Conservation (phyloP, 2,329 filamentous ascomycete species). For the Epichloe sp. region DNA sequence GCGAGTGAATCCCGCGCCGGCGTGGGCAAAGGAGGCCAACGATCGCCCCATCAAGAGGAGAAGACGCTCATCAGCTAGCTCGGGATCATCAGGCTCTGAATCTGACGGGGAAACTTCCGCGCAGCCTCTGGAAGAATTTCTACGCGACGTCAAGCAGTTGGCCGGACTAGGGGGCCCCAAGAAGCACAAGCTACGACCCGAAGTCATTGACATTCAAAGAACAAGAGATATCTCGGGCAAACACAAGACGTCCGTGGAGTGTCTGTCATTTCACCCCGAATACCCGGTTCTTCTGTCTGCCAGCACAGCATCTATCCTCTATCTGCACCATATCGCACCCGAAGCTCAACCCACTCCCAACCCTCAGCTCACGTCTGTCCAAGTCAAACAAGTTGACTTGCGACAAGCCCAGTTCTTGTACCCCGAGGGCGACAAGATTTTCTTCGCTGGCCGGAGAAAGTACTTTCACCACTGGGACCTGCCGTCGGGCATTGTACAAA, state of each 20-base stretch:
- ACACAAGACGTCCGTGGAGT: conserved; percentile 68
- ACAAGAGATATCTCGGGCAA: conserved; percentile 71
- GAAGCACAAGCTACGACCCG: conserved; percentile 64
- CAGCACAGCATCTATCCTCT: conserved; percentile 72
- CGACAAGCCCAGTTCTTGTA: conserved; percentile 70
- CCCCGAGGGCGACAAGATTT: conserved; percentile 61
- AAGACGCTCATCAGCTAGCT: conserved; percentile 37
- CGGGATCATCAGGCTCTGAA: conserved; percentile 36
- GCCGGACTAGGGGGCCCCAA: conserved; percentile 40
- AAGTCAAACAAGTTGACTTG: conserved; percentile 73
- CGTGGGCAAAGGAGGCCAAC: conserved; percentile 43
- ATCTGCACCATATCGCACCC: conserved; percentile 77
- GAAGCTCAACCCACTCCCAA: conserved; percentile 66
- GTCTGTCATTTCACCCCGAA: conserved; percentile 77
- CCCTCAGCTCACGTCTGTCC: conserved; percentile 78
- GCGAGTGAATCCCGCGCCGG: conserved; percentile 44
- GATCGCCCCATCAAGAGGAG: conserved; percentile 37
- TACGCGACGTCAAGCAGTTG: conserved; percentile 61
- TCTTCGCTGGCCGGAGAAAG: conserved; percentile 74
- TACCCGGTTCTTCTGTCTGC: conserved; percentile 84
- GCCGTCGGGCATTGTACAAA: conserved; percentile 66
- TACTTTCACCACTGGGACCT: conserved; percentile 97
- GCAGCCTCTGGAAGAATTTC: conserved; percentile 65
- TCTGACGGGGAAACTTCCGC: conserved; percentile 50
- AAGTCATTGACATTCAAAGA: conserved; percentile 81